Base-by-base conservation (phyloP, 164 flowering plant species). In the Tetracentron sinense region DNA sequence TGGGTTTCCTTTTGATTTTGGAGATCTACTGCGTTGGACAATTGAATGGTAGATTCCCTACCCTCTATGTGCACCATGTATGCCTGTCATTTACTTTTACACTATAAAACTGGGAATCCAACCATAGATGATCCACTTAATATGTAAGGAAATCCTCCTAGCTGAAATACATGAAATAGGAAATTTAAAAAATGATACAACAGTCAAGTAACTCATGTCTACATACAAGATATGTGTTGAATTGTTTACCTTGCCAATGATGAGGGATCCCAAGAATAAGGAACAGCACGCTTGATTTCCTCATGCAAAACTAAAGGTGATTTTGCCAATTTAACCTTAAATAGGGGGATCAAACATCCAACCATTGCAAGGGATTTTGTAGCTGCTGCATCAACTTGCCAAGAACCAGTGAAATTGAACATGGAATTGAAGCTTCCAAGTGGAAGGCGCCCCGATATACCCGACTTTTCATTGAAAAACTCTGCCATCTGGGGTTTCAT, bases 361-460 rank as follows among this genome's bases (percentile, higher is more conserved):
- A 86, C 82, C 90, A 94, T 82, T 23, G 93, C 96, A 68, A 94
- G 93, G 57, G 97, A 79, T 79, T 91, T 94, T 51, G 96, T 89
- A 35, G 84, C 72, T 27, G 96, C 85, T 25, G 90, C 90, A 80
- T 94, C 98, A n/a, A 79, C 74, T 76, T 83, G 88, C 89, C 86
- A 80, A 61, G 85, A 85, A 23, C 99, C 97, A 69, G 93, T 89
- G 72, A 89, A 89, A 75, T 91, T 94, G 81, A 94, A 94, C 97
- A 89, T 89, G 56, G 96, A 79, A 77, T 94, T 91, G 61, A 94
- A 91, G 82, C 92, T 82, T 69, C 99, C 99, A 48, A 94, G 92
- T 27, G 97, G 97, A 62, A 80, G 74, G 20, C 58, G 33, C 42
- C 92, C 97, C 26, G 81, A 69, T 67, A 91, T 73, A 58, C 77